Evolutionary conservation across 805 yeast genomes (phyloP), one percentile per base, ranked within the genome.

Genomic region (Candida peoriensis): DNA sequence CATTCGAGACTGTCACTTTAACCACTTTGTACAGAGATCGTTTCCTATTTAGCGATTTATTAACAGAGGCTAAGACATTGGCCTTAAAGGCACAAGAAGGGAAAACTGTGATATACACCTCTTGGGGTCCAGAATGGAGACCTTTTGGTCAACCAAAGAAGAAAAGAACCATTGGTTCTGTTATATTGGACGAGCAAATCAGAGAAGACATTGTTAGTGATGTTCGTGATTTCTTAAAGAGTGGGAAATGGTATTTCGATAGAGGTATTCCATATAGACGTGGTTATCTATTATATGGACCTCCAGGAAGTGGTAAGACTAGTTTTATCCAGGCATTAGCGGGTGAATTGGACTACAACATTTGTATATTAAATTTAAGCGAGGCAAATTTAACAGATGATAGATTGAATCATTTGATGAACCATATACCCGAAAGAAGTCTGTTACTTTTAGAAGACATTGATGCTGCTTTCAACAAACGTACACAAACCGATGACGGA

Each of bases 41-140:
- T 20, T 61, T 62, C 31, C 60, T 90, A 18, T 82, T 93, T 50
- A 65, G 69, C 20, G 78, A 81, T 8, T 64, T 93, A 41, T 66
- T 93, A 35, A 71, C 69, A 13, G 97, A 93, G 50, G 97, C 97
- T 4, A 86, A 89, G 50, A 61, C 67, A 24, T 61, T 86, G 64
- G 97, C 97, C 0, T 68, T 88, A 54, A 76, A 76, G 48, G 71
- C 81, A 20, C 81, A 83, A 40, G 95, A 87, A 54, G 97, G 98
- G 7, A 90, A 88, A 54, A 93, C 97, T 0, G 97, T 93, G 7
- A 63, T 93, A 5, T 93, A 75, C 58, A 86, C 96, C 4, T 83
- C 96, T 9, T 90, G 93, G 86, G 98, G 97, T 1, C 96, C 96
- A 20, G 98, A 93, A 54, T 93, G 98, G 98, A 70, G 97, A 52